A percentile compares a stretch with the other conserved stretches of the same genome.
Conservation (phyloP, 1,139 yeast species). For the Sugiyamaella sp. region DNA sequence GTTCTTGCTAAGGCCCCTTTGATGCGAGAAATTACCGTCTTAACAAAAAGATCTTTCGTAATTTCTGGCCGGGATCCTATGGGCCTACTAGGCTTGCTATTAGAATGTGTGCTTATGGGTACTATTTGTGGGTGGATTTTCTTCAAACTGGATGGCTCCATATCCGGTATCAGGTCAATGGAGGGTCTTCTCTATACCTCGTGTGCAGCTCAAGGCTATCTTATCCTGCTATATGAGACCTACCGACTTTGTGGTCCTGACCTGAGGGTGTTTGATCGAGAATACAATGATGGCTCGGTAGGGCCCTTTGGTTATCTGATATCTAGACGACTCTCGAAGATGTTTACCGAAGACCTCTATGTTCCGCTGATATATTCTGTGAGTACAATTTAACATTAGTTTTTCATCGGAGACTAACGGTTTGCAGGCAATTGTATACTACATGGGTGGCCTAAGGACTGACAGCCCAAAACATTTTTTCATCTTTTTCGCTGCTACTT, state of each 20-base stretch:
- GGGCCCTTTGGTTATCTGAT: constrained; percentile 66
- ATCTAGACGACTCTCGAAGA: constrained; percentile 67
- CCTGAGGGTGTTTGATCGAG: constrained; percentile 70
- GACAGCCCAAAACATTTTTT: constrained; percentile 55
- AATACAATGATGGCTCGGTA: constrained; percentile 71
- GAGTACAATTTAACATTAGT: no score
- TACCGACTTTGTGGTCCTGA: constrained; percentile 73
- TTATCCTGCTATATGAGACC: constrained; percentile 69
- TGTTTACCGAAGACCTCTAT: constrained; percentile 70
- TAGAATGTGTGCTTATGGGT: constrained; percentile 62
- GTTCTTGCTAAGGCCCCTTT: constrained; percentile 42
- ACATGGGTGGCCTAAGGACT: constrained; percentile 73
- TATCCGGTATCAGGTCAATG: constrained; percentile 69
- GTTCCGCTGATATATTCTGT: constrained; percentile 59
- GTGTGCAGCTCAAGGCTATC: constrained; percentile 67
- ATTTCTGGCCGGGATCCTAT: constrained; percentile 62
- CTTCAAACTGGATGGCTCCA: constrained; percentile 60
- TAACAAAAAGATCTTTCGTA: constrained; percentile 58
- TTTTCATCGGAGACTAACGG: constrained; percentile 15
- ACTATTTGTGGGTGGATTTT: constrained; percentile 76
- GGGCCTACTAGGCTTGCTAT: constrained; percentile 56
- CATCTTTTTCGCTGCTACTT: constrained; percentile 59
- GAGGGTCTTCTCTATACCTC: constrained; percentile 68
- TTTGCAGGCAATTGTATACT: constrained; percentile 55
- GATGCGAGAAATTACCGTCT: constrained; percentile 55